phyloP scores from a whole-genome alignment of 1,284 basidiomycete genomes.

The Fomitopsis betulina region DNA sequence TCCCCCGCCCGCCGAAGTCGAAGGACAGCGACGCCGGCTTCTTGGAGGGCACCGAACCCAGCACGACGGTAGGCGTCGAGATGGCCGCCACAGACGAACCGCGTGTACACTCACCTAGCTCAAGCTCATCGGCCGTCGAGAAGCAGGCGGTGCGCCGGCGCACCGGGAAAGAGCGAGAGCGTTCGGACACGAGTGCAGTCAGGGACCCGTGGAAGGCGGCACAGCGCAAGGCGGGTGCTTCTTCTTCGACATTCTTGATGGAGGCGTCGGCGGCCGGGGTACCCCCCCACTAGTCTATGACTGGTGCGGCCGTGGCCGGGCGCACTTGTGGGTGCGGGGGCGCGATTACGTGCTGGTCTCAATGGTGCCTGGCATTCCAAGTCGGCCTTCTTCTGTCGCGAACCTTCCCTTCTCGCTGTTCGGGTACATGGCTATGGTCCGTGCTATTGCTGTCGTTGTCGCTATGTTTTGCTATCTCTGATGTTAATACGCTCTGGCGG shows the following conservation, averaged over 20 bases:
- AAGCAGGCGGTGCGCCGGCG: too few relatives aligned
- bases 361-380: background rate
- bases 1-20: constrained; percentile 19
- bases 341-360: background rate
- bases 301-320: background rate
- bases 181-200: background rate
- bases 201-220: background rate
- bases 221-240: background rate
- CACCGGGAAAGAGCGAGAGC: background rate
- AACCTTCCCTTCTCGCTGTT: background rate
- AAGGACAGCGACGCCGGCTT: constrained; percentile 13
- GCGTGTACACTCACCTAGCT: too few relatives aligned
- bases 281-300: background rate
- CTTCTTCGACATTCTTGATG: background rate
- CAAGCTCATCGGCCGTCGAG: too few relatives aligned
- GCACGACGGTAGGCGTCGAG: background rate
- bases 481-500: background rate
- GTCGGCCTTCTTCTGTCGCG: background rate
- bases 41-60: background rate
- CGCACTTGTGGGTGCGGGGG: background rate
- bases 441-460: background rate
- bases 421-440: background rate
- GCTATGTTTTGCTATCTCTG: background rate
- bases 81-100: background rate
- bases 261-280: background rate